Conservation (phyloP, 768 basidiomycete species). For the Lentinula raphanica region DNA sequence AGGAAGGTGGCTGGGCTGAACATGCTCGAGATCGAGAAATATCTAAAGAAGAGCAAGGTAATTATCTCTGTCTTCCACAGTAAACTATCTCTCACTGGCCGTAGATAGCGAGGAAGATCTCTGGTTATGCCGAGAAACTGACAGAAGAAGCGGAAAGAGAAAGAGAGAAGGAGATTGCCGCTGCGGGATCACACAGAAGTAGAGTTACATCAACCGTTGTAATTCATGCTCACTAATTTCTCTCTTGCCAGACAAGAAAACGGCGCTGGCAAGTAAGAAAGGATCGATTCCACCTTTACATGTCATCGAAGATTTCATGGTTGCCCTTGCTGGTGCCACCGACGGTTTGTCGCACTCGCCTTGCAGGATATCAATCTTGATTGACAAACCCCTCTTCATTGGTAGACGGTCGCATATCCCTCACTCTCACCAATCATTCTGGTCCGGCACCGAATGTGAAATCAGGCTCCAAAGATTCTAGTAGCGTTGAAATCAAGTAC, state of each 20-base stretch:
- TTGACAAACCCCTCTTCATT: not conserved
- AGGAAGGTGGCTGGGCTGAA: conserved; percentile 71
- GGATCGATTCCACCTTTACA: conserved; percentile 72
- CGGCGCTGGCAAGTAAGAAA: conserved; percentile 14
- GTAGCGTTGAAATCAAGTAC: conserved; percentile 67
- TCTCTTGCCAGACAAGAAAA: too few species aligned
- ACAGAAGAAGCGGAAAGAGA: conserved; percentile 15
- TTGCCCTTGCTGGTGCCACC: conserved; percentile 70
- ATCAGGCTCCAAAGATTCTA: conserved; percentile 31
- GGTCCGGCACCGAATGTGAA: conserved; percentile 16
- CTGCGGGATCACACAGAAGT: too few species aligned
- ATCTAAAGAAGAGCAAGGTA: conserved; percentile 81
- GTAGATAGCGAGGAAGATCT: conserved; percentile 72
- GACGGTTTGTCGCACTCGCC: conserved; percentile 44
- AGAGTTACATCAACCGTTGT: too few species aligned
- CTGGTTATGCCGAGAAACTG: conserved; percentile 72
- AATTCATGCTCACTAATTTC: too few species aligned
- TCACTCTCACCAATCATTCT: conserved; percentile 30
- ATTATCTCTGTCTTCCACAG: too few species aligned
- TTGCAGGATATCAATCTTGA: not conserved
- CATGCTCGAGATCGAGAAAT: conserved; percentile 74
- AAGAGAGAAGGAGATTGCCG: conserved; percentile 19
- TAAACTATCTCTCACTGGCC: not conserved
- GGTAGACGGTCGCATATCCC: conserved; percentile 70
- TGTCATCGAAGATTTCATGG: conserved; percentile 71